These are phyloP conservation scores for Diplosphaera chodatii DNA, from an alignment of 139 green algal species.

Conservation along the genomic window DNA sequence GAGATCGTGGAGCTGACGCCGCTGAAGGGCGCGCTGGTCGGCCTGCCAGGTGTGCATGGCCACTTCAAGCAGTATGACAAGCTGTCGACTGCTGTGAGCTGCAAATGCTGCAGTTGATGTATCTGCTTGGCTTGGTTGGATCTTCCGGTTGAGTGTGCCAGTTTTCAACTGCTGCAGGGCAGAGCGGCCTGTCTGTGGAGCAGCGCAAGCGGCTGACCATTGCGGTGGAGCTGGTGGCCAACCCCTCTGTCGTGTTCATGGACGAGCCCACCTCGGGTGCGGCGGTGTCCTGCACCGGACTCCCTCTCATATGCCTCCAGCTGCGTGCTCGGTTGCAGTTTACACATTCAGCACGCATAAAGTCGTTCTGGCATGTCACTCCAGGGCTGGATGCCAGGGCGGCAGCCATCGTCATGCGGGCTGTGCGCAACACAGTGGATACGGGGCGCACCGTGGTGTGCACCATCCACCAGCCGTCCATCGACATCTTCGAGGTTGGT, in stretches of 20 bases:
- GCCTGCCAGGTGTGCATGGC: slow-evolving; percentile 26
- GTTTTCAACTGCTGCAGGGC: slow-evolving; percentile 9
- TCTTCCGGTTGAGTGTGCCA: too few species aligned
- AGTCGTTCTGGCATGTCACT: too few species aligned
- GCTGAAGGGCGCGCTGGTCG: slow-evolving; percentile 32
- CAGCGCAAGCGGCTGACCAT: slow-evolving; percentile 50
- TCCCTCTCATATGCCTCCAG: too few species aligned
- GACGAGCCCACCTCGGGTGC: slow-evolving; percentile 34
- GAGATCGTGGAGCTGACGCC: slow-evolving; percentile 45
- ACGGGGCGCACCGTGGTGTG: slow-evolving; percentile 46
- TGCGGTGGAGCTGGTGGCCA: slow-evolving; percentile 48
- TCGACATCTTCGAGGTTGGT: slow-evolving; percentile 30
- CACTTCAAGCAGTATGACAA: too few species aligned
- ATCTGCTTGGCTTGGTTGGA: too few species aligned
- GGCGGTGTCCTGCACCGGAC: neutral
- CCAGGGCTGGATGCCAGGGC: slow-evolving; percentile 78
- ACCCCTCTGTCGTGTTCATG: slow-evolving; percentile 35
- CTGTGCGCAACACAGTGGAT: slow-evolving; percentile 70
- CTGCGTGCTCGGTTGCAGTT: neutral
- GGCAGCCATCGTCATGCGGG: slow-evolving; percentile 80
- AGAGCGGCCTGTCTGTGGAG: slow-evolving; percentile 34
- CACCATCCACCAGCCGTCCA: slow-evolving; percentile 58
- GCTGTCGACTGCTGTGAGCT: too few species aligned
- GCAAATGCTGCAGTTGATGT: too few species aligned
- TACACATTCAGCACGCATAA: too few species aligned